A percentile compares a stretch with the other conserved stretches of the same genome.
Conservation (phyloP, 2,329 filamentous ascomycete species). For the Neofusicoccum sp. region DNA sequence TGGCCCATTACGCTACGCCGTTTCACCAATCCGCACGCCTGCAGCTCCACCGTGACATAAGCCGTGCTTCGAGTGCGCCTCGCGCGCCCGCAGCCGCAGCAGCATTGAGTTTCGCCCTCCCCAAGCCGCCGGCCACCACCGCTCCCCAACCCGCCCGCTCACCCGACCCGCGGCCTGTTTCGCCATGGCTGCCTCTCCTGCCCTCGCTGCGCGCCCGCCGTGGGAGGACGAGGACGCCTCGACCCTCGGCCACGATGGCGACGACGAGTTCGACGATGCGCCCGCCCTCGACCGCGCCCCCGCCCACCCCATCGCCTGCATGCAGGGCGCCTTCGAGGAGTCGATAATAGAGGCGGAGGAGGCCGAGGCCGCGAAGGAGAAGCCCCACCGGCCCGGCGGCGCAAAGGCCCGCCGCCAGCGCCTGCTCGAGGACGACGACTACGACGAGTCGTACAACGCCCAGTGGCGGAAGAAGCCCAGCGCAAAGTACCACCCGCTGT, state of each 20-base stretch:
- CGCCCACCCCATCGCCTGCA: conserved; percentile 69
- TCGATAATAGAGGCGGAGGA: conserved; percentile 66
- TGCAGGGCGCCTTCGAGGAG: conserved; percentile 81
- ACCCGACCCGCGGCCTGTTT: conserved; percentile 7
- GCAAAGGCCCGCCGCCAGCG: conserved; percentile 62
- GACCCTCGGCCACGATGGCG: conserved; percentile 14
- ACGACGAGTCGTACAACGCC: conserved; percentile 69
- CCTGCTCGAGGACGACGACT: conserved; percentile 54
- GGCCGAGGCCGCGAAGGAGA: conserved; percentile 42
- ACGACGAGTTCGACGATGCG: conserved; percentile 18
- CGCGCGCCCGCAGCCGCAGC: conserved; percentile 8
- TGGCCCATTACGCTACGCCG: conserved; percentile 16
- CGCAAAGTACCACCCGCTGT: conserved; percentile 80
- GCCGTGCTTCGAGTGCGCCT: conserved; percentile 9
- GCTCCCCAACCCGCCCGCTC: neutral
- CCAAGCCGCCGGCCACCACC: conserved; percentile 9
- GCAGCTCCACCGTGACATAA: conserved; percentile 18
- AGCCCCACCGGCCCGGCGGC: conserved; percentile 42
- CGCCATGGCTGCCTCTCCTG: conserved; percentile 12
- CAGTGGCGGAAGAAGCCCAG: conserved; percentile 73
- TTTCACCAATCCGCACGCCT: conserved; percentile 18
- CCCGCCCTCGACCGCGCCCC: conserved; percentile 31
- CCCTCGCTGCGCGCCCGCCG: neutral
- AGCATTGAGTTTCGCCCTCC: conserved; percentile 13
- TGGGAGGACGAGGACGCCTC: conserved; percentile 17